Base-by-base conservation (phyloP, 345 rosid genomes). In the Corymbia maculata region DNA sequence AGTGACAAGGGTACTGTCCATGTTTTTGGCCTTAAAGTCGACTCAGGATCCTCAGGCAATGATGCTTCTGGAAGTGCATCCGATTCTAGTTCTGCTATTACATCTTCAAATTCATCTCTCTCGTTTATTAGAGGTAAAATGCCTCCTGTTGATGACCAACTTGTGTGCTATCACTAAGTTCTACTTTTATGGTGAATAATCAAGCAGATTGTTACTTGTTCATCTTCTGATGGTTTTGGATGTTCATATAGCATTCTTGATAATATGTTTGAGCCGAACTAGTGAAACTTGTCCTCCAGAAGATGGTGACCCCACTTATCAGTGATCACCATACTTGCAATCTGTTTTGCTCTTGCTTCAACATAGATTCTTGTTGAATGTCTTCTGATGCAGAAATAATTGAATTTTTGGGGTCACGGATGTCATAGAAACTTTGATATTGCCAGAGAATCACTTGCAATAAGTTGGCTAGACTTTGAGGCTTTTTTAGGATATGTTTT, bases 1-100 rank as follows among this genome's bases (percentile, higher is more conserved):
- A 98, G 99, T 91, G 99, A 97, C 92, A 97, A 98, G 90, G 99
- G 99, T 79, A 98, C 99, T 16, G 96, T 98, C 80, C 99, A 98
- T 90, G 98, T 98, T 87, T 98, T 98, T 87, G 92, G 95, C 91
- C 98, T 98, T 87, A 98, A 98, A 93, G 89, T 89, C 90, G 95
- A 94, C 91, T 88, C 94, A 61, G 97, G 94, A 50, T 87, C 95
- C 86, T 89, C 93, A 32, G 94, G 91, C 86, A 88, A 85, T 90
- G 98, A 97, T 32, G 91, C 89, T 88, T 57, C 95, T 51, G 89
- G 86, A 79, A 88, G 84, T 87, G 66, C 91, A 88, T 36, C 94
- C 2, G 95, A 95, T 70, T 88, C 93, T 52, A 89, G 22, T 90
- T 66, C n/a, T 88, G 86, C 93, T 88, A 86, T 51, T 79, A 7